A percentile compares a stretch with the other conserved stretches of the same genome.
phyloP scores from a whole-genome alignment of 306 rosid genomes.

The Rosa lucieae region DNA sequence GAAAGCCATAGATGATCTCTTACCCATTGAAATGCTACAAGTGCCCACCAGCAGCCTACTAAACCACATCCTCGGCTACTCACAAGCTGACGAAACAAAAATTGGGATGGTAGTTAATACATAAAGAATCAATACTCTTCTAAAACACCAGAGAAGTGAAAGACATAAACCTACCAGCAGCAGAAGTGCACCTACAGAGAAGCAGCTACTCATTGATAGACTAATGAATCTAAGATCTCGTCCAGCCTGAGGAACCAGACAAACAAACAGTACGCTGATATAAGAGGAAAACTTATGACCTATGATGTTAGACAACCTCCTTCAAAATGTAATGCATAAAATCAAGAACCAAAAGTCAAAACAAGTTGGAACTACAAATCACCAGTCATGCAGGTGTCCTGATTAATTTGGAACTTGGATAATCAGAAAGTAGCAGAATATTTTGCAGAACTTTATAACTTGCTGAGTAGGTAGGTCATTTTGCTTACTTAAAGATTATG shows the following conservation, averaged over 20 bases:
- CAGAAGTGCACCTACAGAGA: conserved; percentile 42
- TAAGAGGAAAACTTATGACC: not conserved
- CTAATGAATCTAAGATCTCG: conserved; percentile 59
- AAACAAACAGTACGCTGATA: not conserved
- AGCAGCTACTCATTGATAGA: conserved; percentile 58
- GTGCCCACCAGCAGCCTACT: conserved; percentile 57
- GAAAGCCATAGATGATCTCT: conserved; percentile 24
- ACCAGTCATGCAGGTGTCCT: not conserved
- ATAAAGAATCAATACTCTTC: conserved; percentile 1
- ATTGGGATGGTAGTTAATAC: conserved; percentile 14
- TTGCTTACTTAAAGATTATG: not conserved
- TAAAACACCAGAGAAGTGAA: conserved; percentile 15
- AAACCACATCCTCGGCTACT: conserved; percentile 53
- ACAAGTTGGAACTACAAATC: not conserved
- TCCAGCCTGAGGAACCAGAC: conserved; percentile 54
- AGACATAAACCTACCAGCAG: conserved; percentile 34
- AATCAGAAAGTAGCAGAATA: not conserved
- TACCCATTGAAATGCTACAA: conserved; percentile 65
- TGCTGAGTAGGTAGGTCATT: not conserved
- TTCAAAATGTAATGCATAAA: not conserved
- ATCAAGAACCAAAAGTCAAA: not conserved
- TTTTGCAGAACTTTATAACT: not conserved
- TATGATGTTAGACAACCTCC: not conserved
- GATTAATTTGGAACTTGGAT: not conserved
- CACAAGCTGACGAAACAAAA: conserved; percentile 37